phyloP scores from a whole-genome alignment of 108 stramenopile species.

The Epithemia pelagica region DNA sequence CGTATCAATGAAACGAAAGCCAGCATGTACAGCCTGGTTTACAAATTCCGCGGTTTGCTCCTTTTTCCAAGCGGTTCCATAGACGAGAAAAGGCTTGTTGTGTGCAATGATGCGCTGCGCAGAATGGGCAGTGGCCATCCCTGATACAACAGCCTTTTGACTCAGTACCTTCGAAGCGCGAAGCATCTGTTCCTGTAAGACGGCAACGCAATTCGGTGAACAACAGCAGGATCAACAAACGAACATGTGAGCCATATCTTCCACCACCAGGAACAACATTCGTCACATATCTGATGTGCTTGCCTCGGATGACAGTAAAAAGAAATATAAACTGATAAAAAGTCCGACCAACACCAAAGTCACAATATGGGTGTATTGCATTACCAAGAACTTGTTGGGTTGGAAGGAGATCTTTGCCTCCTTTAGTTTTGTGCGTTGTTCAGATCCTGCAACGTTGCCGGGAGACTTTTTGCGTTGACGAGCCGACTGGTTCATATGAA shows the following conservation, averaged over 20 bases:
- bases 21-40: conserved; percentile 56
- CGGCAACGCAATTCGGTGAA: not conserved
- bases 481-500: not conserved
- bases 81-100: conserved; percentile 39
- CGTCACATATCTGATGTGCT: not conserved
- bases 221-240: no score
- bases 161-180: not conserved
- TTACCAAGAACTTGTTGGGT: not conserved
- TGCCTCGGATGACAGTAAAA: not conserved
- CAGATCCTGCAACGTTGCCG: not conserved
- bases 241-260: not conserved
- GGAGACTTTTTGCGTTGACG: not conserved
- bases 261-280: not conserved
- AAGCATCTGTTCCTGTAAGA: not conserved
- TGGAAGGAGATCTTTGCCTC: not conserved
- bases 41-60: conserved; percentile 71
- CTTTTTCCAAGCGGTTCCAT: conserved; percentile 93
- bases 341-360: not conserved
- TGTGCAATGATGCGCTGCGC: conserved; percentile 7
- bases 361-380: not conserved
- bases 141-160: not conserved
- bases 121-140: conserved; percentile 18
- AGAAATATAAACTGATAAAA: not conserved
- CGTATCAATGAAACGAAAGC: conserved; percentile 90
- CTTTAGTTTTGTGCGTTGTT: not conserved